Evolutionary conservation across 257 asterid species (phyloP).

Genomic region (Rubia yunnanensis): DNA sequence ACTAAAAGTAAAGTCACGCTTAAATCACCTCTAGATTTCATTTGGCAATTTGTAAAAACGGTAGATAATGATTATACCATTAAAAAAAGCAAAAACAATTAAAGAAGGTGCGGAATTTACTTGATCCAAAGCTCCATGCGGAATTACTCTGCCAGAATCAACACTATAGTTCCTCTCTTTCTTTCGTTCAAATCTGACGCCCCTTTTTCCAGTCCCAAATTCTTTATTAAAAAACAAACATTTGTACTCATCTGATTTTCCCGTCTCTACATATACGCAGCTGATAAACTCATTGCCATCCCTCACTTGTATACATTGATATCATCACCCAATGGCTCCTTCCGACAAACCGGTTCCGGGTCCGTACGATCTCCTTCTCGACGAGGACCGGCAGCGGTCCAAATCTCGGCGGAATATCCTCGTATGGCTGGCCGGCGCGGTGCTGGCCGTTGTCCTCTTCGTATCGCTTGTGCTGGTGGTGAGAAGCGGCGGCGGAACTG

Average conservation of each 20-base stretch:
- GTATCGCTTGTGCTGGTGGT: conserved; percentile 8
- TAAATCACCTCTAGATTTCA: no score
- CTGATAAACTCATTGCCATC: no score
- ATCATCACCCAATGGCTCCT: neutral
- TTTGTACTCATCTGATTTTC: no score
- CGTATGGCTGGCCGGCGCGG: conserved; percentile 3
- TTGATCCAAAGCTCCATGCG: neutral
- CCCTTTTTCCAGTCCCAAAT: no score
- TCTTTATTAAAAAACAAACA: no score
- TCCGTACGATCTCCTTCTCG: conserved; percentile 7
- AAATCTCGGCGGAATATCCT: neutral
- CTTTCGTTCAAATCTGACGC: neutral
- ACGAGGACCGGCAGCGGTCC: neutral
- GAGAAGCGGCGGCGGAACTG: neutral
- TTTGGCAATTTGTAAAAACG: no score
- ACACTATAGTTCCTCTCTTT: neutral
- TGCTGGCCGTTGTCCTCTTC: conserved; percentile 7
- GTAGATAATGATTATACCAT: no score
- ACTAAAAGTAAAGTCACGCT: no score
- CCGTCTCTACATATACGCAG: no score
- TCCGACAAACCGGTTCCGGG: neutral
- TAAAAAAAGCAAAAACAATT: no score
- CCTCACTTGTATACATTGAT: no score
- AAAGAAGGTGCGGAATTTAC: neutral
- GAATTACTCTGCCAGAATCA: neutral